Evolutionary conservation across 768 basidiomycete genomes (phyloP).

Genomic region (Termitomyces heimii): DNA sequence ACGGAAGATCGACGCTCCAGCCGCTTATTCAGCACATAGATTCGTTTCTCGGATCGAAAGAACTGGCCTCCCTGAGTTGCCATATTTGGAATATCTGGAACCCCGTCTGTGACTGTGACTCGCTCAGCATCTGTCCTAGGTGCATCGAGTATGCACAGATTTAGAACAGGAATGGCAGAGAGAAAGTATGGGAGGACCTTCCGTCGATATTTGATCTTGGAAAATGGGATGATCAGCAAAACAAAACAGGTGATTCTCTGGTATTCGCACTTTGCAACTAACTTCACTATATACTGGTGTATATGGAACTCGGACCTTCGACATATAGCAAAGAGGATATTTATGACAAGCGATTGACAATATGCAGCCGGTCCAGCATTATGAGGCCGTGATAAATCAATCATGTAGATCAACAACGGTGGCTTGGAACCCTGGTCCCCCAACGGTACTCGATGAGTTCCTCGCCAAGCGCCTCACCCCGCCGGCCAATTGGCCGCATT

Average conservation of each 20-base stretch:
- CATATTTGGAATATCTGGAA: too few species aligned
- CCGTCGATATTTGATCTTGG: conserved; percentile 30
- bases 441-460: conserved; percentile 18
- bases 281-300: background rate
- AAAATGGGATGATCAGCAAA: conserved; percentile 32
- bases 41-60: too few species aligned
- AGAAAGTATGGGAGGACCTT: conserved; percentile 31
- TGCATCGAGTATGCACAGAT: conserved; percentile 23
- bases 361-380: background rate
- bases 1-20: too few species aligned
- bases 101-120: conserved; percentile 27
- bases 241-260: conserved; percentile 21
- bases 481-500: conserved; percentile 38
- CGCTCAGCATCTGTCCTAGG: conserved; percentile 23
- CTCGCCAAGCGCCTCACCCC: conserved; percentile 20
- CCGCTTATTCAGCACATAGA: too few species aligned
- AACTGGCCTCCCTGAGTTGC: too few species aligned
- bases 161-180: conserved; percentile 27
- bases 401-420: conserved; percentile 37
- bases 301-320: background rate
- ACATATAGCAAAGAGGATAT: background rate
- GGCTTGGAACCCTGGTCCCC: conserved; percentile 29
- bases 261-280: background rate
- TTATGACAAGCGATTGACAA: background rate
- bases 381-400: background rate